phyloP scores from a whole-genome alignment of 768 basidiomycete genomes.

The Pulveroboletus ravenelii region DNA sequence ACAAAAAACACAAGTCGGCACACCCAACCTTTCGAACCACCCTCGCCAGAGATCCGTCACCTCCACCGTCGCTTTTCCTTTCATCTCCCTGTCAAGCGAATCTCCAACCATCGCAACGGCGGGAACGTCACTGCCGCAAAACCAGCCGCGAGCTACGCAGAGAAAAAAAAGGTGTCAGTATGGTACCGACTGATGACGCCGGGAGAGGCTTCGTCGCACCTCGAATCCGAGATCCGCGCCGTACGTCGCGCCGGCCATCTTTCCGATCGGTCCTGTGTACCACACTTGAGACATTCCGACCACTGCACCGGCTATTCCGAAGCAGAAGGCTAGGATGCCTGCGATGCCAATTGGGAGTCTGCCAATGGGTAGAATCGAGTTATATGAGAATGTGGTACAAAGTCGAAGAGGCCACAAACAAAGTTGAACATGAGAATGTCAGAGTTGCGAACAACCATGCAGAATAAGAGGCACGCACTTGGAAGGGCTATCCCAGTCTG shows the following conservation, averaged over 20 bases:
- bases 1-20: no score
- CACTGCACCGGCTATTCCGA: conserved; percentile 45
- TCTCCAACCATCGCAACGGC: conserved; percentile 47
- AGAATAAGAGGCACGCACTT: conserved; percentile 24
- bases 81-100: conserved; percentile 38
- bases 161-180: neutral
- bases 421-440: neutral
- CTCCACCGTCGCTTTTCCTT: no score
- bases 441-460: neutral
- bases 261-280: conserved; percentile 49
- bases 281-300: conserved; percentile 50
- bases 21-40: no score
- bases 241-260: conserved; percentile 34
- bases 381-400: no score
- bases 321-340: conserved; percentile 42
- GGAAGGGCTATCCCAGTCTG: conserved; percentile 42
- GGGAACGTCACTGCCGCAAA: conserved; percentile 46
- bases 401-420: neutral
- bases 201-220: conserved; percentile 23
- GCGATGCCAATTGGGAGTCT: conserved; percentile 48
- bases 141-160: conserved; percentile 36
- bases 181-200: neutral
- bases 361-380: neutral
- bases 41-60: no score
- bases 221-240: conserved; percentile 56